Base-by-base conservation (phyloP, 208 protist species). In the Leishmania turanica region DNA sequence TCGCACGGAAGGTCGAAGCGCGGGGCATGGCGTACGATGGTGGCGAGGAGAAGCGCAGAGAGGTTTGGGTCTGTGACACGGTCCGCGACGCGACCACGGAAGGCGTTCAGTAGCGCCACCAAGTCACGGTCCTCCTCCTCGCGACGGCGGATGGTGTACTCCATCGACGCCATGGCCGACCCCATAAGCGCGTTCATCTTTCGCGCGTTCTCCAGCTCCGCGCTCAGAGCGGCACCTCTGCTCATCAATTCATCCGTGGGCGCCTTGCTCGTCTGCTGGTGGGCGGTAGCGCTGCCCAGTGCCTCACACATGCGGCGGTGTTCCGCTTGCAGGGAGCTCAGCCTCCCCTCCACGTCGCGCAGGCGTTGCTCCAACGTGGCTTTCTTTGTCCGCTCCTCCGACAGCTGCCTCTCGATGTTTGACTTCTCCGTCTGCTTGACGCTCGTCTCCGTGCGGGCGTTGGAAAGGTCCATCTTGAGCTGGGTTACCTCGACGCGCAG, bases 61-160 rank as follows among this genome's bases (percentile, higher is more conserved):
- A 96, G 82, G 76, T 90, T 84, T 5, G 90, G 87, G 88, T 96
- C 93, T 0, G 79, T 85, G 42, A 95, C 88, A 68, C 68, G 80
- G 64, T 93, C 91, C 31, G 91, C 91, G 9, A 92, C 89, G 53
- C 90, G 91, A 56, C 88, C 86, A 6, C 93, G 89, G 73, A 88
- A 94, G 11, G 91, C 90, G 80, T 95, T 96, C 53, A 96, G 82
- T 45, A 96, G 84, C 56, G 85, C 87, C 24, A 87, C 91, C 56
- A 96, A 76, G 76, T 96, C 93, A 21, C 86, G 89, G 53, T 93
- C 89, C 79, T 96, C 93, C 75, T 96, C 90, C 75, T 96, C 93
- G 70, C 89, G 90, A 19, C 90, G 87, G 27, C 90, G 90, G 70
- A 96, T 91, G 1, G 91, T 96, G 85, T 94, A 96, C 84, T 94